phyloP scores from a whole-genome alignment of 495 filamentous ascomycete genomes.

The Paragyromitra xinjiangensis region DNA sequence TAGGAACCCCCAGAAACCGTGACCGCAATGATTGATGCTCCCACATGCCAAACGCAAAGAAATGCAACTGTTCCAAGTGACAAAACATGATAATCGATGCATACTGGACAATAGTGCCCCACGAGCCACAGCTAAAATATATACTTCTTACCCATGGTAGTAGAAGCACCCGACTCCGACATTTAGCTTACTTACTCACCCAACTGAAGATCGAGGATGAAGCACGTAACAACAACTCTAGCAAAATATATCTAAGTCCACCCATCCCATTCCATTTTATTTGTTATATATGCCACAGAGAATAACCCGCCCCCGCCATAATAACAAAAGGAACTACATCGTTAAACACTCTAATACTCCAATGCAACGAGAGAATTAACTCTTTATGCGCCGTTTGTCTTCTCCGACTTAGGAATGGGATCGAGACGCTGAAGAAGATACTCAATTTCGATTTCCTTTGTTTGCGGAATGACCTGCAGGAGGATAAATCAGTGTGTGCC shows the following conservation, averaged over 20 bases:
- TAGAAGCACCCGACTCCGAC: background rate
- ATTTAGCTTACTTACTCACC: background rate
- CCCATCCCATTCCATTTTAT: background rate
- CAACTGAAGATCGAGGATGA: background rate
- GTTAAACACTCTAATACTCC: background rate
- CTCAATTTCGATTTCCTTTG: constrained; percentile 96
- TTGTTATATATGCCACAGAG: background rate
- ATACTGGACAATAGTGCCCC: background rate
- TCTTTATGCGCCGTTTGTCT: background rate
- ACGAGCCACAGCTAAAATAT: background rate
- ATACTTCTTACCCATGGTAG: background rate
- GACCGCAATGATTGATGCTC: background rate
- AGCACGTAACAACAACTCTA: background rate
- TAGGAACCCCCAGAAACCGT: background rate
- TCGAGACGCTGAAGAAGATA: constrained; percentile 94
- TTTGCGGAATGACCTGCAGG: constrained; percentile 89
- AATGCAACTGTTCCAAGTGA: background rate
- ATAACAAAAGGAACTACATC: background rate
- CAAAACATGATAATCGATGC: background rate
- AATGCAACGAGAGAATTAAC: background rate
- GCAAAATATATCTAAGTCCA: background rate
- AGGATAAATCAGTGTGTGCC: background rate
- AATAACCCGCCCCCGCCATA: background rate
- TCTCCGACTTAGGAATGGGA: background rate
- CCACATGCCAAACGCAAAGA: background rate